These are phyloP conservation scores for Zymoseptoria tritici DNA, from an alignment of 2,329 filamentous ascomycete genomes.

Conservation along the genomic window DNA sequence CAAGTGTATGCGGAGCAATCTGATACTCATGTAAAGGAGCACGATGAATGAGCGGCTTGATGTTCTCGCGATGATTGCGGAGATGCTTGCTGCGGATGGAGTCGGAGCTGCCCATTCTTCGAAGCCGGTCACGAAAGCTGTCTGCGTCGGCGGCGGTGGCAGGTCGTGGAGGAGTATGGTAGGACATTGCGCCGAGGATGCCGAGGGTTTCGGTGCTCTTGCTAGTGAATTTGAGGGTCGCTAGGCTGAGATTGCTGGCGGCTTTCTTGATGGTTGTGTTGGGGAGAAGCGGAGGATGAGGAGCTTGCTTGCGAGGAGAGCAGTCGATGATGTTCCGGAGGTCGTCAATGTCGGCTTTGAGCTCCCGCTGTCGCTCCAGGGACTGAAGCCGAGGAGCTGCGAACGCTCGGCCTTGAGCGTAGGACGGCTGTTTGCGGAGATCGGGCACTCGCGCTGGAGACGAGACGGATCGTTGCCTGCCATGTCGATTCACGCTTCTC, in stretches of 20 bases:
- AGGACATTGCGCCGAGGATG: constrained; percentile 17
- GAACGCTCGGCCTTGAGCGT: constrained; percentile 46
- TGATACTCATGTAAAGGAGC: constrained; percentile 4
- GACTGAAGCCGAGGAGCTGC: constrained; percentile 46
- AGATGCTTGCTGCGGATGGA: constrained; percentile 19
- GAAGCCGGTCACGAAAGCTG: constrained; percentile 18
- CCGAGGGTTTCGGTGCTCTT: constrained; percentile 15
- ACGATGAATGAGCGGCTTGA: constrained; percentile 1
- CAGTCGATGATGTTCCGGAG: constrained; percentile 36
- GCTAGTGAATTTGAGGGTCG: constrained; percentile 14
- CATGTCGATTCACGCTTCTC: constrained; percentile 3
- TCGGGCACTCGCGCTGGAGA: constrained; percentile 18
- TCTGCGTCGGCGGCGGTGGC: constrained; percentile 2
- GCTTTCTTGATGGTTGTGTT: constrained; percentile 17
- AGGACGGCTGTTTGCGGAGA: constrained; percentile 32
- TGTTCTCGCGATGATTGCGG: constrained; percentile 5
- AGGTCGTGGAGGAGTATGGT: constrained; percentile 17
- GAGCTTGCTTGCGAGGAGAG: constrained; percentile 38
- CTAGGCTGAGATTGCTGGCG: constrained; percentile 21
- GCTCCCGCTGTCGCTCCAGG: constrained; percentile 39
- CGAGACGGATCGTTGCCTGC: constrained; percentile 21
- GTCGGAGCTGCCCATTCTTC: constrained; percentile 24
- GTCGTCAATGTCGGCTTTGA: constrained; percentile 36
- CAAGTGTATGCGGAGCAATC: constrained; percentile 20
- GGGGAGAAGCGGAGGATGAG: constrained; percentile 9